Evolutionary conservation across 169 alveolate genomes (phyloP).

Genomic region (Cyclospora cayetanensis): DNA sequence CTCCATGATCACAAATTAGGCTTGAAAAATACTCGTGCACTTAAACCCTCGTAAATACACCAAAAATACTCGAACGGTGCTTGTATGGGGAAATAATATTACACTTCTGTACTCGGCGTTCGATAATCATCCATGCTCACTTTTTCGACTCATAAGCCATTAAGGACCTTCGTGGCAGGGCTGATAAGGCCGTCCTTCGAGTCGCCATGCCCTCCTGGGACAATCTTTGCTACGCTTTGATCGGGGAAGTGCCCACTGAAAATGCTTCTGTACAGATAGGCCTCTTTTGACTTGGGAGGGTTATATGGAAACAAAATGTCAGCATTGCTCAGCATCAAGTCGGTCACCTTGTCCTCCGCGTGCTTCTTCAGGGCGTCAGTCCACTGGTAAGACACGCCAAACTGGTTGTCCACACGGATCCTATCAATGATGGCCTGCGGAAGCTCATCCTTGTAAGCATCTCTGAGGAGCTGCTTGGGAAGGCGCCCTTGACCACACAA

Average conservation of each 20-base stretch:
- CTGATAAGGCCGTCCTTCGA: not conserved
- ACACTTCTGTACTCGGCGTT: too few species aligned
- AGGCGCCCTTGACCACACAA: constrained; percentile 61
- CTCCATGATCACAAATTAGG: too few species aligned
- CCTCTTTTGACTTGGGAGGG: constrained; percentile 55
- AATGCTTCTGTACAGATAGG: constrained; percentile 67
- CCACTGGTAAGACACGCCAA: constrained; percentile 76
- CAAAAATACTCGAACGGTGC: too few species aligned
- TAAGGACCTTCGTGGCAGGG: not conserved
- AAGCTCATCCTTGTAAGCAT: constrained; percentile 83
- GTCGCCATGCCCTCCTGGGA: constrained; percentile 46
- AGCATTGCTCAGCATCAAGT: not conserved
- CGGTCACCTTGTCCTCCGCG: constrained; percentile 32
- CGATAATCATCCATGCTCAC: not conserved
- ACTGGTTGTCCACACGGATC: constrained; percentile 8
- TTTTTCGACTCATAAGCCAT: not conserved
- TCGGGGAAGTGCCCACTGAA: constrained; percentile 72
- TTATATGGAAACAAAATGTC: not conserved
- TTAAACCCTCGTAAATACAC: too few species aligned
- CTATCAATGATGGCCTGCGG: constrained; percentile 89
- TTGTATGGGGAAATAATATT: too few species aligned
- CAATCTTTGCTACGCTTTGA: constrained; percentile 60
- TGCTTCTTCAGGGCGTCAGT: constrained; percentile 70
- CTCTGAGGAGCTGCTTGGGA: constrained; percentile 86
- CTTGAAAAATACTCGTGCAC: too few species aligned